Evolutionary conservation across 2,329 filamentous ascomycete genomes (phyloP).

Genomic region (Salinomyces thailandicus): DNA sequence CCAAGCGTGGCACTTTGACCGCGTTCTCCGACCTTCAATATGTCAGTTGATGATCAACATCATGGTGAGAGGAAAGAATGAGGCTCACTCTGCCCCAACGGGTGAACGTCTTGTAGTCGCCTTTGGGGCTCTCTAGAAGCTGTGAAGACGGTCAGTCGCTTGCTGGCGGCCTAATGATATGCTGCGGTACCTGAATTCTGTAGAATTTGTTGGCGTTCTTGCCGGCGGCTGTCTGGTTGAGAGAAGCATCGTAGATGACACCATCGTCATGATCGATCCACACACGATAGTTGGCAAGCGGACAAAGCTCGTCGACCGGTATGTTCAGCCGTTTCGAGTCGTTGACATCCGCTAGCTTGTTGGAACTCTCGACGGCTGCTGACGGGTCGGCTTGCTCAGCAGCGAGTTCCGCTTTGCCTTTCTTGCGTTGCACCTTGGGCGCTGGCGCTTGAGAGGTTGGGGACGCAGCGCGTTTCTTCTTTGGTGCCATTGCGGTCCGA

Average conservation of each 20-base stretch:
- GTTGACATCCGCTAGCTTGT: not conserved
- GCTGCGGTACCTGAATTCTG: slow-evolving; percentile 49
- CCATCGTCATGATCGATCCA: slow-evolving; percentile 52
- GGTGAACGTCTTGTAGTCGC: slow-evolving; percentile 39
- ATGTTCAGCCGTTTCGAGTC: slow-evolving; percentile 25
- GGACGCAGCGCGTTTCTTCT: not conserved
- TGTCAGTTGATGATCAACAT: too few species aligned
- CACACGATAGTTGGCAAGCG: slow-evolving; percentile 37
- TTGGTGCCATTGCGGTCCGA: too few species aligned
- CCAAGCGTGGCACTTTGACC: not conserved
- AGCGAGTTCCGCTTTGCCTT: not conserved
- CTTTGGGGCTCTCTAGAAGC: slow-evolving; percentile 34
- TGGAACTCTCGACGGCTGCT: not conserved
- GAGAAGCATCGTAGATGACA: slow-evolving; percentile 64
- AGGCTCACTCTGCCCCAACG: slow-evolving; percentile 60
- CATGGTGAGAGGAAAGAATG: too few species aligned
- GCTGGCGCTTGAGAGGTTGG: not conserved
- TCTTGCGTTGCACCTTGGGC: not conserved
- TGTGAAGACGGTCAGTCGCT: slow-evolving; percentile 3
- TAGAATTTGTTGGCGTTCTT: slow-evolving; percentile 81
- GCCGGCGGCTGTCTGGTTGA: slow-evolving; percentile 65
- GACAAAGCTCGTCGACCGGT: slow-evolving; percentile 38
- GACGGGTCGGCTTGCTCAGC: not conserved
- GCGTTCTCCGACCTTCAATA: not conserved
- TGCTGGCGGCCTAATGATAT: not conserved